A percentile compares a stretch with the other conserved stretches of the same genome.
Conservation (phyloP, 805 yeast species). For the Novakomyces olei region DNA sequence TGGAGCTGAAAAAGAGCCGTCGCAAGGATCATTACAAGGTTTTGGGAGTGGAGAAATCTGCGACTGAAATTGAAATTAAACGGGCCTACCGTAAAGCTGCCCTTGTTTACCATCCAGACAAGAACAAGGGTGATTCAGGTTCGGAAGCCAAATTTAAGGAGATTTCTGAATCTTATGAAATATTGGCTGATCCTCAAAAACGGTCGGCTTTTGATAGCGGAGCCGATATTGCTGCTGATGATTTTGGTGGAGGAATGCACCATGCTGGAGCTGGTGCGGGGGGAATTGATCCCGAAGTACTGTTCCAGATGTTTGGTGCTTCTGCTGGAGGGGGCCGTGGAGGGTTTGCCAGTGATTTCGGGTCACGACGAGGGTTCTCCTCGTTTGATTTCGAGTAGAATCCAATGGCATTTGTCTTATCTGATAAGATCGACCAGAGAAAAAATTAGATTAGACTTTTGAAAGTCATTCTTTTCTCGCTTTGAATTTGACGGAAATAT, state of each 20-base stretch:
- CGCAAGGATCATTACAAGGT: slow-evolving; percentile 42
- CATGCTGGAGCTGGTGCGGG: too few relatives aligned
- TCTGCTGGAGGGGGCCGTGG: slow-evolving; percentile 67
- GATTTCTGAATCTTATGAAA: slow-evolving; percentile 67
- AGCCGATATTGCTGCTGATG: slow-evolving; percentile 44
- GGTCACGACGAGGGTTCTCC: too few relatives aligned
- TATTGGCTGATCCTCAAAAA: slow-evolving; percentile 60
- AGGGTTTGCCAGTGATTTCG: too few relatives aligned
- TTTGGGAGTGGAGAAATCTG: slow-evolving; percentile 44
- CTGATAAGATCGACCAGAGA: too few relatives aligned
- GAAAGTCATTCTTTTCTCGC: too few relatives aligned
- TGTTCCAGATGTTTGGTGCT: slow-evolving; percentile 99
- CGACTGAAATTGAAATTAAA: slow-evolving; percentile 50
- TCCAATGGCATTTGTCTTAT: too few relatives aligned
- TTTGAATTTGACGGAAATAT: too few relatives aligned
- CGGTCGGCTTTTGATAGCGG: slow-evolving; percentile 74
- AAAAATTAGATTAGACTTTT: too few relatives aligned
- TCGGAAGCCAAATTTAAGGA: slow-evolving; percentile 70
- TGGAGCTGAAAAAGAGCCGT: slow-evolving; percentile 19
- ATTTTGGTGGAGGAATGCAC: too few relatives aligned
- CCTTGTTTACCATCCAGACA: slow-evolving; percentile 70
- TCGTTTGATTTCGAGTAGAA: too few relatives aligned
- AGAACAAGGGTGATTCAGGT: slow-evolving; percentile 44
- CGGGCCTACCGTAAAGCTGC: slow-evolving; percentile 75
- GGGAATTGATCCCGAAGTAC: too few relatives aligned